Percentiles rank a stretch among this genome's conserved stretches.
Evolutionary conservation across 1,139 yeast species (phyloP).

Genomic region (Debaryomycetaceae sp.): DNA sequence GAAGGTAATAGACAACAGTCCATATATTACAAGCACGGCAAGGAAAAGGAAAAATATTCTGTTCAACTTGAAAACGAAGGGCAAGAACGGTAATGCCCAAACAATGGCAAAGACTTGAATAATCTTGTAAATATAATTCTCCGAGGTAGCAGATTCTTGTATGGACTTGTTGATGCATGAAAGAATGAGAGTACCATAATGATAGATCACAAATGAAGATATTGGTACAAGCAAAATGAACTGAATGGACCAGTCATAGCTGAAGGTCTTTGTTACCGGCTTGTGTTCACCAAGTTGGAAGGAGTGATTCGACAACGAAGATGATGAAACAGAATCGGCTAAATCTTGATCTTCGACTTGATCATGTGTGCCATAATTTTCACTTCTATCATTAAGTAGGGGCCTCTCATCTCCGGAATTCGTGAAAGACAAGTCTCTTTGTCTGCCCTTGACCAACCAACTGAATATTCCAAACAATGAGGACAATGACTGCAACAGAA

Average conservation of each 20-base stretch:
- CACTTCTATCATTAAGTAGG: constrained; percentile 19
- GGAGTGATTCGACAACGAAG: constrained; percentile 4
- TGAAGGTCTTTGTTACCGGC: constrained; percentile 31
- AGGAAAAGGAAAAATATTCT: constrained; percentile 43
- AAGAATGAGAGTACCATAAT: constrained; percentile 50
- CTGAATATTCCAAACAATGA: constrained; percentile 54
- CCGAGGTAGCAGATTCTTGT: constrained; percentile 56
- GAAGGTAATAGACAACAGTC: constrained; percentile 34
- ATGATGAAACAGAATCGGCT: constrained; percentile 6
- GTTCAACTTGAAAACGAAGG: constrained; percentile 71
- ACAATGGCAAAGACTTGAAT: constrained; percentile 31
- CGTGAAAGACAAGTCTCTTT: constrained; percentile 5
- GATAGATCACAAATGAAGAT: constrained; percentile 49
- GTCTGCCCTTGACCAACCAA: constrained; percentile 32
- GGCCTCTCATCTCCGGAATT: constrained; percentile 28
- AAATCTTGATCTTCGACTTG: constrained; percentile 9
- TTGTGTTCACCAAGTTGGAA: not conserved
- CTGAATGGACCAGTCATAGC: constrained; percentile 82
- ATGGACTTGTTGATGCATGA: constrained; percentile 67
- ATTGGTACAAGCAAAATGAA: constrained; percentile 65
- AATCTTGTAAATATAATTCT: constrained; percentile 44
- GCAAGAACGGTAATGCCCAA: constrained; percentile 58
- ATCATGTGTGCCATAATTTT: constrained; percentile 23
- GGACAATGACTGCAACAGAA: constrained; percentile 48
- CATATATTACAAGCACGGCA: constrained; percentile 26